Evolutionary conservation across 495 filamentous ascomycete genomes (phyloP).

Genomic region (Tuber calosporum): DNA sequence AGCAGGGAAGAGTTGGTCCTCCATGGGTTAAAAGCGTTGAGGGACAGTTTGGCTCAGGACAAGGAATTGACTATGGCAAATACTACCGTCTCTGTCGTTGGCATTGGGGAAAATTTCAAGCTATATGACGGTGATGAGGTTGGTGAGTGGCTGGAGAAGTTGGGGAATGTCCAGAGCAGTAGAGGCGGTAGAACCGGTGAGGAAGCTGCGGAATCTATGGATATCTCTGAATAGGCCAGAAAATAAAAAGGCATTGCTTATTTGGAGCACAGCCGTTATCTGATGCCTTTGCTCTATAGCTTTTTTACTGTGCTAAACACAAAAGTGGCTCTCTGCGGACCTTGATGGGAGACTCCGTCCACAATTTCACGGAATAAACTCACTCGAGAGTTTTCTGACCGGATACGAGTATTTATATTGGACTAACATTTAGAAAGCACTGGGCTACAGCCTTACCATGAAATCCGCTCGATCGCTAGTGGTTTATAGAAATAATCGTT

Average conservation of each 20-base stretch:
- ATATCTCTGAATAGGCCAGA: conserved; percentile 62
- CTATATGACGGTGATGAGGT: conserved; percentile 86
- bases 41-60: conserved; percentile 92
- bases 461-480: not conserved
- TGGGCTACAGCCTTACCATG: not conserved
- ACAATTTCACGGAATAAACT: not conserved
- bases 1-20: conserved; percentile 75
- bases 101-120: conserved; percentile 72
- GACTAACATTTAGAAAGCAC: not conserved
- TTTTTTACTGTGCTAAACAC: not conserved
- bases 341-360: not conserved
- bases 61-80: conserved; percentile 96
- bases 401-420: not conserved
- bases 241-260: not conserved
- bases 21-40: conserved; percentile 84
- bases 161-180: conserved; percentile 52
- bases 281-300: not conserved
- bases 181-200: conserved; percentile 39
- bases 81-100: conserved; percentile 80
- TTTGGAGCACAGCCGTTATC: not conserved
- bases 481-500: not conserved
- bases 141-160: conserved; percentile 64
- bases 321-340: not conserved
- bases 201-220: conserved; percentile 57
- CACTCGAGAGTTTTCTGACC: not conserved